These are phyloP conservation scores for Aspergillus aculeatinus DNA, from an alignment of 2,329 filamentous ascomycete species.

Conservation along the genomic window DNA sequence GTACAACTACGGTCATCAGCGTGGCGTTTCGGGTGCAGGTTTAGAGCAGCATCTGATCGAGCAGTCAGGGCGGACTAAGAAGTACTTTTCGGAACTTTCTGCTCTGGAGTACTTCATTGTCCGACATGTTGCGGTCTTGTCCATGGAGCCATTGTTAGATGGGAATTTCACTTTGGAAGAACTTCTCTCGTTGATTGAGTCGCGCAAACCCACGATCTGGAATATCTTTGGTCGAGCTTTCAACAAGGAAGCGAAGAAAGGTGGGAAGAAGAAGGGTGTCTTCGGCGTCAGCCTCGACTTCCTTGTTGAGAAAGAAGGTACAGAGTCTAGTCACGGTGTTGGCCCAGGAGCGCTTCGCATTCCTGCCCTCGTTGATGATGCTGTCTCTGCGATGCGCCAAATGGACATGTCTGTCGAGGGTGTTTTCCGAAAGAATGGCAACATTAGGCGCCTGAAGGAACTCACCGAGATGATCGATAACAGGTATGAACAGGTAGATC, in stretches of 20 bases:
- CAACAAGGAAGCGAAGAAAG: slow-evolving; percentile 71
- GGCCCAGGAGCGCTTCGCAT: slow-evolving; percentile 88
- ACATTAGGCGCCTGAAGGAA: slow-evolving; percentile 90
- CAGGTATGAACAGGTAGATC: slow-evolving; percentile 79
- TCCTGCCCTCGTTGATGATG: slow-evolving; percentile 91
- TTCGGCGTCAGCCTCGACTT: slow-evolving; percentile 88
- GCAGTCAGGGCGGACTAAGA: slow-evolving; percentile 62
- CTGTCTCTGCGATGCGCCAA: slow-evolving; percentile 90
- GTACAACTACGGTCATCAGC: slow-evolving; percentile 67
- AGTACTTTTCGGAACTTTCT: slow-evolving; percentile 94
- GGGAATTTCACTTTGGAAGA: slow-evolving; percentile 92
- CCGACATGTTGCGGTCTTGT: slow-evolving; percentile 88
- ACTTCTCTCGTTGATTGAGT: slow-evolving; percentile 86
- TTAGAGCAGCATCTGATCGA: slow-evolving; percentile 51
- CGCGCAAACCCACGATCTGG: slow-evolving; percentile 92
- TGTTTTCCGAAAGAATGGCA: slow-evolving; percentile 98
- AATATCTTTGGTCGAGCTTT: slow-evolving; percentile 97
- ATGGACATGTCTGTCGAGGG: slow-evolving; percentile 99
- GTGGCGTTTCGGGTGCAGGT: slow-evolving; percentile 61
- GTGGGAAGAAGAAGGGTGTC: slow-evolving; percentile 84
- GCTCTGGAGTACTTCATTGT: slow-evolving; percentile 97
- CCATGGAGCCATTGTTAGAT: slow-evolving; percentile 89
- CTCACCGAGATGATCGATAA: slow-evolving; percentile 82
- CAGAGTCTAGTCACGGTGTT: slow-evolving; percentile 96
- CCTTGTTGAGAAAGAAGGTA: slow-evolving; percentile 88